These are phyloP conservation scores for Oryza glaberrima DNA, from an alignment of 176 grass and related monocot genomes.

Conservation along the genomic window DNA sequence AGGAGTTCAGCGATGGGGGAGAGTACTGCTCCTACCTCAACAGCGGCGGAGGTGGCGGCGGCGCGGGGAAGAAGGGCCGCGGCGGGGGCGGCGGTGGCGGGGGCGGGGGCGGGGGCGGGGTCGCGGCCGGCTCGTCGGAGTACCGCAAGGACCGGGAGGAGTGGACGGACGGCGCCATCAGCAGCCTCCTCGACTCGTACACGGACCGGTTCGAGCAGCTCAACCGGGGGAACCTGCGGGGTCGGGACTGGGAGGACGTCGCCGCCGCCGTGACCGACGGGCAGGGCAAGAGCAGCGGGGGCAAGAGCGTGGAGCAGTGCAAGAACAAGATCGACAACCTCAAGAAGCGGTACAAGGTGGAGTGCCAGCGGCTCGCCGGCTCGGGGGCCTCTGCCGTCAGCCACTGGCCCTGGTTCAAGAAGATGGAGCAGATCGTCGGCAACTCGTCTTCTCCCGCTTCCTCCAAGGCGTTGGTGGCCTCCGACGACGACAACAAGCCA, in stretches of 20 bases:
- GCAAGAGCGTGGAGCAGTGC: conserved; percentile 93
- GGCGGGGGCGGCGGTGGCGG: background rate
- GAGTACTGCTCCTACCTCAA: conserved; percentile 82
- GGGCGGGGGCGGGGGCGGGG: background rate
- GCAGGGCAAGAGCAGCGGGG: conserved; percentile 48
- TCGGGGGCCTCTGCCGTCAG: conserved; percentile 37
- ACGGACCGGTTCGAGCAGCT: conserved; percentile 84
- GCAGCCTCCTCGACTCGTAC: conserved; percentile 77
- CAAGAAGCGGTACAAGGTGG: conserved; percentile 97
- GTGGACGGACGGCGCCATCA: conserved; percentile 92
- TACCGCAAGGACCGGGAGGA: conserved; percentile 96
- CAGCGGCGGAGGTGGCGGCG: conserved; percentile 30
- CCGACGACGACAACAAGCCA: conserved; percentile 42
- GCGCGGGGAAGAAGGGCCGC: conserved; percentile 45
- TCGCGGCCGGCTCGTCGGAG: conserved; percentile 38
- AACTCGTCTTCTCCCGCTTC: conserved; percentile 48
- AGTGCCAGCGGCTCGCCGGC: conserved; percentile 72
- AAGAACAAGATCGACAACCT: conserved; percentile 99
- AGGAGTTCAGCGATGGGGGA: conserved; percentile 77
- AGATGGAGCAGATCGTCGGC: conserved; percentile 80
- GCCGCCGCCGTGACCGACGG: conserved; percentile 69
- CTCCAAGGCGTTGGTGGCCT: conserved; percentile 37
- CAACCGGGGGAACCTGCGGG: conserved; percentile 85
- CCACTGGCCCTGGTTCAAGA: conserved; percentile 91
- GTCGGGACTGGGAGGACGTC: conserved; percentile 91